Base-by-base conservation (phyloP, 106 monocot species). In the Vanilla planifolia region DNA sequence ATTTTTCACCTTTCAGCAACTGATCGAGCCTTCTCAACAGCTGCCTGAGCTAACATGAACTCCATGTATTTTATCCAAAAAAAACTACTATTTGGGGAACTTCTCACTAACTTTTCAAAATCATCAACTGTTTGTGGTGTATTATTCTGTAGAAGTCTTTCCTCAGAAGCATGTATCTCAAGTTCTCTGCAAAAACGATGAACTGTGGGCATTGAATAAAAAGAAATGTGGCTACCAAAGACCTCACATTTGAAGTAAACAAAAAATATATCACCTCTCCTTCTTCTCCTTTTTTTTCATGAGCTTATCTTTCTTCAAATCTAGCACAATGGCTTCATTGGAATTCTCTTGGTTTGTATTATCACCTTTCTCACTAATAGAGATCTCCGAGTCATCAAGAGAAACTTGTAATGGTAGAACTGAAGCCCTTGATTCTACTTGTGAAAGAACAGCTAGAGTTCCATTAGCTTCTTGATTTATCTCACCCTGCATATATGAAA, bases 61-160 rank as follows among this genome's bases (percentile, higher is more conserved):
- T 84, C 87, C 96, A 96, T 91, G 67, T 91, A 96, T 33, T 96
- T 75, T 59, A 91, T 87, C 86, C 87, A 96, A 0, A 88, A 60
- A 68, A 79, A 87, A 60, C 96, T 91, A 62, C 91, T 91, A 39
- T 88, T 91, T 16, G 96, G 95, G 2, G 96, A 91, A 43, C 71
- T 82, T 64, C 91, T 74, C 21, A 88, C 90, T 50, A 91, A 61
- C 64, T 78, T 96, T 64, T 96, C 96, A 74, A 81, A 96, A 48
- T 96, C 96, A 69, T 96, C 96, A 46, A 48, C 84, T 42, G 77
- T 96, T 22, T 46, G 64, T 46, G 96, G 96, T 27, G 68, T 39
- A 55, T 75, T 81, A 27, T 79, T 77, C 56, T 77, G 69, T 41
- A 91, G 65, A 26, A 34, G 51, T 62, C 84, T 87, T 43, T 91